These are phyloP conservation scores for Sclerotinia borealis DNA, from an alignment of 2,329 filamentous ascomycete species.

Conservation along the genomic window DNA sequence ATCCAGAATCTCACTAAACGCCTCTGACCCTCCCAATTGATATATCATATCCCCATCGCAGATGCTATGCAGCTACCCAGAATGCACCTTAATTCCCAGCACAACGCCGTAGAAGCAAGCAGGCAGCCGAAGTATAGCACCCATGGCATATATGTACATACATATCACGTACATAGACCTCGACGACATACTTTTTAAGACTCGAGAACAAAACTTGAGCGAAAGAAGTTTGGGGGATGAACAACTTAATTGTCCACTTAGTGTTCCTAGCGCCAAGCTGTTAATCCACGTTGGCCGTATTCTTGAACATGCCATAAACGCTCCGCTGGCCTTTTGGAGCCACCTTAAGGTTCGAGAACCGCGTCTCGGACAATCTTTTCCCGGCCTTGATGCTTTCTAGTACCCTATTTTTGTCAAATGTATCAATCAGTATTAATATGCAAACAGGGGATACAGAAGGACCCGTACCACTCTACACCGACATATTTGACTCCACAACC, in stretches of 20 bases:
- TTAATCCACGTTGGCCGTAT: constrained; percentile 14
- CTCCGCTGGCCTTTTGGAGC: constrained; percentile 58
- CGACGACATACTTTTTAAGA: constrained; percentile 9
- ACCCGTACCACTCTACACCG: constrained; percentile 65
- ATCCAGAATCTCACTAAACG: neutral
- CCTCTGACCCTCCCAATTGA: neutral
- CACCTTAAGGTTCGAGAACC: constrained; percentile 60
- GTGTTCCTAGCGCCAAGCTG: constrained; percentile 2
- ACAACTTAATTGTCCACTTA: constrained; percentile 2
- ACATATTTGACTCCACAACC: constrained; percentile 74
- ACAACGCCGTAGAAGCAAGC: constrained; percentile 14
- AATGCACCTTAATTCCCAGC: constrained; percentile 13
- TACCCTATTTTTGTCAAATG: constrained; percentile 47
- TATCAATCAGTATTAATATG: neutral
- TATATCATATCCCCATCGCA: neutral
- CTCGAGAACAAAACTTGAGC: neutral
- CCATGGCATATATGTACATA: constrained; percentile 15
- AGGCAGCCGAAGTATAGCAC: constrained; percentile 16
- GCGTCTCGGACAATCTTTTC: constrained; percentile 66
- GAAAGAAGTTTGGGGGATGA: neutral
- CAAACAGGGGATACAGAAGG: constrained; percentile 8
- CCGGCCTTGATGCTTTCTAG: constrained; percentile 76
- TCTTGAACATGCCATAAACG: constrained; percentile 49
- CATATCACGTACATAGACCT: constrained; percentile 13
- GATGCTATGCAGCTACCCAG: constrained; percentile 19